Evolutionary conservation across 2,329 filamentous ascomycete species (phyloP).

Genomic region (Aspergillus tanneri): DNA sequence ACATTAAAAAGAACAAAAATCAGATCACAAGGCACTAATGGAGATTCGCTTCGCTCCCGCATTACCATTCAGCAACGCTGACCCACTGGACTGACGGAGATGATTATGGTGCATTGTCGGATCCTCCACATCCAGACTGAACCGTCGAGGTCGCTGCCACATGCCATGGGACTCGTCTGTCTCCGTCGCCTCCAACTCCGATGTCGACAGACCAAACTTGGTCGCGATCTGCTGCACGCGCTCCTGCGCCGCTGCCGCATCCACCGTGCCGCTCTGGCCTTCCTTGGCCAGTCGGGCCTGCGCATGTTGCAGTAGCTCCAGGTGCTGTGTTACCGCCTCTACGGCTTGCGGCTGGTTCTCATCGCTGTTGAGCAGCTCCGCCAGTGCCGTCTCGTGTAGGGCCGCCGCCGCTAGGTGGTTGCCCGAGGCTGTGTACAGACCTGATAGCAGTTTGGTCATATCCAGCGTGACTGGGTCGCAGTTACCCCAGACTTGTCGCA

Average conservation of each 20-base stretch:
- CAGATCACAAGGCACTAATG: conserved; percentile 20
- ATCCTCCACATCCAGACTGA: conserved; percentile 35
- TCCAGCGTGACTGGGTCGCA: conserved; percentile 50
- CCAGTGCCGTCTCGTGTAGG: conserved; percentile 32
- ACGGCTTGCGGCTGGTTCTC: conserved; percentile 20
- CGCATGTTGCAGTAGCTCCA: conserved; percentile 31
- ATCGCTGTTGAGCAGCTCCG: conserved; percentile 30
- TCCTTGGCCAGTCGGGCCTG: conserved; percentile 26
- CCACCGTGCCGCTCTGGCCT: conserved; percentile 15
- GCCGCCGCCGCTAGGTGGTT: conserved; percentile 32
- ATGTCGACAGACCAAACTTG: conserved; percentile 28
- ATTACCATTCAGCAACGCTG: conserved; percentile 28
- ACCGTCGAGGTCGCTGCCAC: conserved; percentile 35
- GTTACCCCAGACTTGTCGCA: conserved; percentile 53
- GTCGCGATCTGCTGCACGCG: conserved; percentile 28
- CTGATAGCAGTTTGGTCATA: conserved; percentile 51
- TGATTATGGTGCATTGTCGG: conserved; percentile 30
- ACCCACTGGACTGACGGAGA: conserved; percentile 31
- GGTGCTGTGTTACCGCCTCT: conserved; percentile 30
- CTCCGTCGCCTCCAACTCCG: conserved; percentile 23
- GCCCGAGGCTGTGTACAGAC: conserved; percentile 47
- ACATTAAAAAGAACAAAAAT: background rate
- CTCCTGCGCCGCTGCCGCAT: conserved; percentile 25
- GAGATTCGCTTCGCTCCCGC: conserved; percentile 26
- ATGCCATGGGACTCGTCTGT: conserved; percentile 29